Percentiles rank a stretch among this genome's conserved stretches.
phyloP scores from a whole-genome alignment of 176 grass and related monocot species.

The Cymbopogon citratus region DNA sequence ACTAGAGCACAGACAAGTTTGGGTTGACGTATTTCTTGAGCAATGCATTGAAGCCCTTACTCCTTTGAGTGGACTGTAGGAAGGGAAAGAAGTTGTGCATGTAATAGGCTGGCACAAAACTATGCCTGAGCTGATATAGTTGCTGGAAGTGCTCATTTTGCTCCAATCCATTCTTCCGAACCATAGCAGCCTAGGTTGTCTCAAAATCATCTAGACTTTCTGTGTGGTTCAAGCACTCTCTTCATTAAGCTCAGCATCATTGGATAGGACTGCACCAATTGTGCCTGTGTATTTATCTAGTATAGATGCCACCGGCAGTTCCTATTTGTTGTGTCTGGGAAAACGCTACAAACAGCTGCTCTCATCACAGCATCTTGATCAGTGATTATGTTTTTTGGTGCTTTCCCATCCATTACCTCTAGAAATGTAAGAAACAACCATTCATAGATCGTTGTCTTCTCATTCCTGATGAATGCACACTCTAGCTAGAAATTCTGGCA shows the following conservation, averaged over 20 bases:
- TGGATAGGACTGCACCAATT: neutral
- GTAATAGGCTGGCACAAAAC: too few species aligned
- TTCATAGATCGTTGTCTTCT: neutral
- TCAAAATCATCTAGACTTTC: neutral
- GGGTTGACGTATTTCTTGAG: too few species aligned
- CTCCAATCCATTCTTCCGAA: too few species aligned
- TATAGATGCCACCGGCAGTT: neutral
- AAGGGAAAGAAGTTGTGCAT: too few species aligned
- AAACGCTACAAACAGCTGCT: accelerated
- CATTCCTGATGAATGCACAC: neutral
- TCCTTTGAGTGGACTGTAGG: too few species aligned
- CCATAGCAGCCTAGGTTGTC: neutral
- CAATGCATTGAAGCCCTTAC: too few species aligned
- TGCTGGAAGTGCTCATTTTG: too few species aligned
- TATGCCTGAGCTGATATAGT: too few species aligned
- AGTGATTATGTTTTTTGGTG: neutral
- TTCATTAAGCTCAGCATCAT: neutral
- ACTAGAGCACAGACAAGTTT: too few species aligned
- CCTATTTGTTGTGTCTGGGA: neutral
- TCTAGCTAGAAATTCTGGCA: neutral
- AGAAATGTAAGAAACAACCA: neutral
- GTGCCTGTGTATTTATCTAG: neutral
- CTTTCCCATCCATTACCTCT: neutral
- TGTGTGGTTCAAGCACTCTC: neutral
- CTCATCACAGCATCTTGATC: neutral